Evolutionary conservation across 805 yeast genomes (phyloP), one percentile per base, ranked within the genome.

Genomic region (Saturnispora silvae): DNA sequence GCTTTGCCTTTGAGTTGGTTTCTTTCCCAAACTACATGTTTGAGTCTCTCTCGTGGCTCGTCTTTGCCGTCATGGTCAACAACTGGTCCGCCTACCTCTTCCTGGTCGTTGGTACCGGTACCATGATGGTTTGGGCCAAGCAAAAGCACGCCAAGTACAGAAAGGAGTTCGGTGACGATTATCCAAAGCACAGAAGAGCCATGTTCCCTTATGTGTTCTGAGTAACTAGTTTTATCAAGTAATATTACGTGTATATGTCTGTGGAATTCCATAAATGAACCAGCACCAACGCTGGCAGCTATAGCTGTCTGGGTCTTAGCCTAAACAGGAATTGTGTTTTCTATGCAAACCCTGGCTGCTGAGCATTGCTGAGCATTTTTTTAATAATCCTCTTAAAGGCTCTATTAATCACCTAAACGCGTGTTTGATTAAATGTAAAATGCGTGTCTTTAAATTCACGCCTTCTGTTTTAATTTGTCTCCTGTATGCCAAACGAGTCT

Each of bases 1-100:
- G 95, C 15, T 94, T 83, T 49, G 81, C 89, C 8, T 92, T 92
- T 54, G 68, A 73, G 42, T 59, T 67, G 40, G 82, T 87, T 25
- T 77, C 92, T n/a, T 81, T 85, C 58, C 98, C 98, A 47, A 92
- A 92, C 64, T 92, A 92, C 59, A 80, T 85, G 48, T 89, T 86
- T 57, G 98, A 92, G 66, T 63, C 73, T 31, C 60, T 80, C 47
- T 66, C 77, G 1, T 92, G 96, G 95, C 53, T 79, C 1, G 59
- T 69, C 20, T 75, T 78, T 51, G 73, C 89, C 16, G 41, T 85
- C 20, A 64, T 85, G 53, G 77, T 75, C 48, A 79, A 85, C 44
- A 85, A 86, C 62, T 67, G 89, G 72, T 69, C 86, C 25, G 71
- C 89, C 23, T 68, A 77, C 53, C 50, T 83, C 17, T 92, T 92